phyloP scores from a whole-genome alignment of 73 alveolate genomes.

The Paramecium sexaurelia region DNA sequence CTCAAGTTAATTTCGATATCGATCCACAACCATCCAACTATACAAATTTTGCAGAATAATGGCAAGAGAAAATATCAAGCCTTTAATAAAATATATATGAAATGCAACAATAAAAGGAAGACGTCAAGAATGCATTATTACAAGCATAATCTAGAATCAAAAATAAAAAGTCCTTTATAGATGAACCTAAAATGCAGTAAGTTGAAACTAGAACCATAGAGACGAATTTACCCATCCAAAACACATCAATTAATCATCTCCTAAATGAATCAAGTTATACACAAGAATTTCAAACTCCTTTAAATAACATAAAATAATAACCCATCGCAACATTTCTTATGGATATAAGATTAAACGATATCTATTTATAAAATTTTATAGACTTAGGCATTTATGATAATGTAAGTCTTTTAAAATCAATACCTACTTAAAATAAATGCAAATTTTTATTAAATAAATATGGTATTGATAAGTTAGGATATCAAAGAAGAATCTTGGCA shows the following conservation, averaged over 20 bases:
- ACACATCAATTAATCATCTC: not conserved
- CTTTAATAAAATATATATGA: not conserved
- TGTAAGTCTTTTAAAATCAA: not conserved
- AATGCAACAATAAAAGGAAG: not conserved
- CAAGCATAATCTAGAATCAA: not conserved
- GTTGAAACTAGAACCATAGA: not conserved
- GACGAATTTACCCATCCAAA: not conserved
- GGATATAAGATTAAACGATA: not conserved
- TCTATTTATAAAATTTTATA: not conserved
- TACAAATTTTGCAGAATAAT: not conserved
- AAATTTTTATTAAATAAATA: not conserved
- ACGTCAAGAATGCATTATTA: not conserved
- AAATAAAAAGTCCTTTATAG: not conserved
- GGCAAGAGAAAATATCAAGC: not conserved
- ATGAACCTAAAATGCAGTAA: not conserved
- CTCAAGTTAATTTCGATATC: not conserved
- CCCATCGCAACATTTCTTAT: not conserved
- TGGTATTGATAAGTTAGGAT: not conserved
- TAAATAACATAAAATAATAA: not conserved
- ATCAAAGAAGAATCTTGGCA: not conserved
- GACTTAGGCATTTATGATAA: conserved; percentile 13
- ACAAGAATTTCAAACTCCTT: not conserved
- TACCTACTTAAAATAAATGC: not conserved
- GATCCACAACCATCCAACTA: not conserved
- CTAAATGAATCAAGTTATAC: not conserved